Conservation (phyloP, 345 rosid genomes). For the Linum tenue region DNA sequence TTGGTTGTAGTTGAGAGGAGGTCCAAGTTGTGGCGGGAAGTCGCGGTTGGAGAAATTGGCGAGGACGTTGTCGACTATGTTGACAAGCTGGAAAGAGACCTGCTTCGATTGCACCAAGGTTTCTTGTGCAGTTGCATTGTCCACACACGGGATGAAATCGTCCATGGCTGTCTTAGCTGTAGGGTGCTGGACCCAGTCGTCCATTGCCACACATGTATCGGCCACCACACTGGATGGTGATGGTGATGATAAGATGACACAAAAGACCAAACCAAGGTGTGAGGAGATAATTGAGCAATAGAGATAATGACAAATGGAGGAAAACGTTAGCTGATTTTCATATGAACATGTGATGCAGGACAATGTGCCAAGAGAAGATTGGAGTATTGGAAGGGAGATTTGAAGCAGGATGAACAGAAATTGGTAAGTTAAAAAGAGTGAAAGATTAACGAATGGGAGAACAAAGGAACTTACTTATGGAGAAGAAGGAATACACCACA, state of each 20-base stretch:
- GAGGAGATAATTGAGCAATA: conserved; percentile 10
- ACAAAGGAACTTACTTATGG: conserved; percentile 52
- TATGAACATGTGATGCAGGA: too few relatives aligned
- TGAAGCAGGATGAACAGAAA: too few relatives aligned
- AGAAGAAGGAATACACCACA: conserved; percentile 82
- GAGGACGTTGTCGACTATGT: conserved; percentile 19
- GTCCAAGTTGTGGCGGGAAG: conserved; percentile 7
- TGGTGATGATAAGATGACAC: conserved; percentile 9
- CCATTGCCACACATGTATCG: conserved; percentile 31
- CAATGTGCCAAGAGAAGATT: too few relatives aligned
- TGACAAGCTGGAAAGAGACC: conserved; percentile 14
- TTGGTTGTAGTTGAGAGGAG: conserved; percentile 23
- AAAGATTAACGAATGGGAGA: not conserved
- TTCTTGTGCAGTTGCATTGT: conserved; percentile 27
- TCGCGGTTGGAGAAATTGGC: conserved; percentile 15
- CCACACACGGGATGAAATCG: conserved; percentile 27
- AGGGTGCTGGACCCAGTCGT: conserved; percentile 23
- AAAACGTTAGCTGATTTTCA: not conserved
- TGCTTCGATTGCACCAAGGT: conserved; percentile 12
- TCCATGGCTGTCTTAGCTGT: conserved; percentile 23
- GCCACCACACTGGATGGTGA: conserved; percentile 15
- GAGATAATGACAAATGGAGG: conserved; percentile 14
- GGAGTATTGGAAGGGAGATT: too few relatives aligned
- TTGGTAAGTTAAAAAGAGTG: too few relatives aligned
- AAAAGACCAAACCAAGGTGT: conserved; percentile 13